Evolutionary conservation across 345 rosid genomes (phyloP).

Genomic region (Dovyalis caffra): DNA sequence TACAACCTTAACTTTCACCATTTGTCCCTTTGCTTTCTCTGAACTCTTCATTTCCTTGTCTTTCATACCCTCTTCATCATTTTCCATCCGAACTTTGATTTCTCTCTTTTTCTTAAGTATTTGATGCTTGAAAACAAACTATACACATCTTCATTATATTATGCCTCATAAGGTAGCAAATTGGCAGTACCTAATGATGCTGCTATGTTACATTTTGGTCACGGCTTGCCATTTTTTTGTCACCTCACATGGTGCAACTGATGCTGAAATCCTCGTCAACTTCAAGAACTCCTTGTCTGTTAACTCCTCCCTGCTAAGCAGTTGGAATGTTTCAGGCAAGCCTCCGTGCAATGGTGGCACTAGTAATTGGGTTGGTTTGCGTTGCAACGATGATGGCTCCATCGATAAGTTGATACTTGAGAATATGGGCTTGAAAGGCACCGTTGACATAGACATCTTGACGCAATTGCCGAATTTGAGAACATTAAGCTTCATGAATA

Average conservation of each 20-base stretch:
- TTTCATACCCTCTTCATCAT: background rate
- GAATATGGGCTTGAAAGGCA: conserved; percentile 53
- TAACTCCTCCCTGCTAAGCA: conserved; percentile 16
- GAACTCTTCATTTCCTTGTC: background rate
- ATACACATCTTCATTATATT: background rate
- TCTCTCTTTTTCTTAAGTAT: background rate
- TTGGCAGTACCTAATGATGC: background rate
- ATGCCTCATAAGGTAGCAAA: background rate
- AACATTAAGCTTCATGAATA: conserved; percentile 58
- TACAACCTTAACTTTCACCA: background rate
- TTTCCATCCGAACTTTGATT: background rate
- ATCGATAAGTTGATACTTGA: conserved; percentile 49
- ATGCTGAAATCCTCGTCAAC: conserved; percentile 43
- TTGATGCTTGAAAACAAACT: background rate
- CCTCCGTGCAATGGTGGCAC: conserved; percentile 35
- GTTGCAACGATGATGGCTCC: conserved; percentile 36
- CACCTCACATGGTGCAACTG: conserved; percentile 14
- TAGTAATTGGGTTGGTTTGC: conserved; percentile 55
- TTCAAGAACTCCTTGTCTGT: conserved; percentile 56
- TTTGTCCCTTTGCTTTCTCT: background rate
- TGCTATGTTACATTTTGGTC: background rate
- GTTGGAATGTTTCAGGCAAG: conserved; percentile 38
- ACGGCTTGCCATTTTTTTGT: background rate
- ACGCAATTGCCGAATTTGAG: conserved; percentile 31
- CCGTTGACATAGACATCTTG: conserved; percentile 44